Evolutionary conservation across 345 rosid genomes (phyloP).

Genomic region (Gossypium longicalyx): DNA sequence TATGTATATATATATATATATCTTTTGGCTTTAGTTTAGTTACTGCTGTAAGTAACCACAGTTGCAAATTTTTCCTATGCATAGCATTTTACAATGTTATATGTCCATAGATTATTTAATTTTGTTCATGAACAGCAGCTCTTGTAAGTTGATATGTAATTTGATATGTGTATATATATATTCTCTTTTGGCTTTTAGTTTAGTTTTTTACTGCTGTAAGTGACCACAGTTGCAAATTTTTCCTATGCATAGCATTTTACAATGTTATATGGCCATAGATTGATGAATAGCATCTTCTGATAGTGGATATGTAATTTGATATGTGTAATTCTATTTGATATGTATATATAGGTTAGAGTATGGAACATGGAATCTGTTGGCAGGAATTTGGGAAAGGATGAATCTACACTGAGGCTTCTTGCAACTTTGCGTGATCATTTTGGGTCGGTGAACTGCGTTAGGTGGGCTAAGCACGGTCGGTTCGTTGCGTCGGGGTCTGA

Average conservation of each 20-base stretch:
- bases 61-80: not conserved
- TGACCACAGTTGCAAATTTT: conserved; percentile 41
- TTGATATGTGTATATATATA: not conserved
- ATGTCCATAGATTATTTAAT: not conserved
- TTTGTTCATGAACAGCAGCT: not conserved
- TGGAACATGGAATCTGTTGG: conserved; percentile 93
- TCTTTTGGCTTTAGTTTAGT: conserved; percentile 55
- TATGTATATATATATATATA: not conserved
- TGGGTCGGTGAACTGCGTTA: conserved; percentile 96
- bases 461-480: conserved; percentile 97
- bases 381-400: conserved; percentile 51
- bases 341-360: conserved; percentile 63
- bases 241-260: not conserved
- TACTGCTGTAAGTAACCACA: conserved; percentile 92
- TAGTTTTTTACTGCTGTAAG: conserved; percentile 83
- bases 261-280: not conserved
- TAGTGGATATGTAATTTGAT: not conserved
- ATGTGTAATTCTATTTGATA: not conserved
- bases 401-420: conserved; percentile 70
- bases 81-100: not conserved
- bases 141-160: not conserved
- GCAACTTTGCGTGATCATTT: conserved; percentile 98
- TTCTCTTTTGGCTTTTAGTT: conserved; percentile 39
- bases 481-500: conserved; percentile 95
- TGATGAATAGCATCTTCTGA: not conserved